These are phyloP conservation scores for Aspergillus niger DNA, from an alignment of 2,329 filamentous ascomycete species.

Conservation along the genomic window DNA sequence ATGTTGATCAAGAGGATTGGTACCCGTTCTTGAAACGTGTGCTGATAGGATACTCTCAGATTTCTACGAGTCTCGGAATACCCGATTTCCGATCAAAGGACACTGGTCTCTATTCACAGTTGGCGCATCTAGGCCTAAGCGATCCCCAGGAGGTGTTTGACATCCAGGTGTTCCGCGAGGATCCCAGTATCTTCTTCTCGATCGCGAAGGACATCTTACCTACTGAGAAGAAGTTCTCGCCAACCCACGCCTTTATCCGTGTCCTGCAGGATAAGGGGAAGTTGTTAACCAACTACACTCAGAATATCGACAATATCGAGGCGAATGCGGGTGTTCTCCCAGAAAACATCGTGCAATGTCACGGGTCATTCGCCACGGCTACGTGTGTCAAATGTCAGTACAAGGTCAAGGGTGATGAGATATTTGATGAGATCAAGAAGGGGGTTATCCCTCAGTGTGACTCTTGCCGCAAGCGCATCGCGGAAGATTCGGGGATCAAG, in stretches of 20 bases:
- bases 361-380: conserved; percentile 92
- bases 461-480: conserved; percentile 64
- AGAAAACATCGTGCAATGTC: conserved; percentile 89
- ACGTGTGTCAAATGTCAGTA: conserved; percentile 81
- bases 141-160: conserved; percentile 97
- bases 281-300: conserved; percentile 93
- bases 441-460: conserved; percentile 76
- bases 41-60: conserved; percentile 45
- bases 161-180: conserved; percentile 79
- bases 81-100: conserved; percentile 95
- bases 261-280: conserved; percentile 85
- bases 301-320: conserved; percentile 98
- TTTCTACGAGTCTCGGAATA: conserved; percentile 94
- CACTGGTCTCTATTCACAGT: conserved; percentile 84
- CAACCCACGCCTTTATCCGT: conserved; percentile 91
- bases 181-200: conserved; percentile 87
- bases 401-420: conserved; percentile 71
- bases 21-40: background rate
- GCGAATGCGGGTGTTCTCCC: conserved; percentile 77
- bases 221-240: conserved; percentile 75
- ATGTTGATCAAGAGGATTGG: conserved; percentile 25
- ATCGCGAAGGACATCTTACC: conserved; percentile 90
- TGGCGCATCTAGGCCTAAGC: conserved; percentile 72
- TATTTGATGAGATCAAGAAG: conserved; percentile 77
- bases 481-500: conserved; percentile 48